Conservation (phyloP, 768 basidiomycete genomes). For the Tulasnella calospora region DNA sequence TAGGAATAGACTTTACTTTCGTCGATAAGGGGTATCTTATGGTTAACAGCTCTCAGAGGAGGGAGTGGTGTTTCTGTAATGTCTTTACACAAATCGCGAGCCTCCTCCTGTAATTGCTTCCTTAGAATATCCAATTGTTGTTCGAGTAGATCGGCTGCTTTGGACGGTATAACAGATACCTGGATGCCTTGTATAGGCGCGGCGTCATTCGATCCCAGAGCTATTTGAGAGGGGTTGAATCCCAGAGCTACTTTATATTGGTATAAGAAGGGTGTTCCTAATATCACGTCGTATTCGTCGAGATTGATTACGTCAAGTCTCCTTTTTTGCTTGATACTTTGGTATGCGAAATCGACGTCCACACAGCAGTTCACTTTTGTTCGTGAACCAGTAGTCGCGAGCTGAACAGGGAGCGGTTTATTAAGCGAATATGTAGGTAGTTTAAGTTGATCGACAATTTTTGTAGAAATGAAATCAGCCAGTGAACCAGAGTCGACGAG, state of each 20-base stretch:
- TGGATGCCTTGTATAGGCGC: neutral
- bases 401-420: constrained; percentile 39
- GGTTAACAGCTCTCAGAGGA: constrained; percentile 7
- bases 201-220: neutral
- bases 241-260: constrained; percentile 22
- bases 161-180: constrained; percentile 6
- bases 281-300: constrained; percentile 40
- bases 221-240: constrained; percentile 20
- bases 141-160: constrained; percentile 1
- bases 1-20: constrained; percentile 2
- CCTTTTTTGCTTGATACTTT: constrained; percentile 35
- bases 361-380: constrained; percentile 38
- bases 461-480: constrained; percentile 27
- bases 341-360: constrained; percentile 36
- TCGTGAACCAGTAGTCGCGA: constrained; percentile 44
- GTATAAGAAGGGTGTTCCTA: constrained; percentile 32
- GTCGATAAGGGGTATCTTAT: constrained; percentile 19
- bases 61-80: neutral
- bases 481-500: constrained; percentile 27
- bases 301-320: constrained; percentile 42
- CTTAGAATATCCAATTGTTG: neutral
- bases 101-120: neutral
- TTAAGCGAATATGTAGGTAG: constrained; percentile 9
- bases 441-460: constrained; percentile 26
- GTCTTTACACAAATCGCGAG: neutral